Base-by-base conservation (phyloP, 2,329 filamentous ascomycete genomes). In the Phialophora tarda region DNA sequence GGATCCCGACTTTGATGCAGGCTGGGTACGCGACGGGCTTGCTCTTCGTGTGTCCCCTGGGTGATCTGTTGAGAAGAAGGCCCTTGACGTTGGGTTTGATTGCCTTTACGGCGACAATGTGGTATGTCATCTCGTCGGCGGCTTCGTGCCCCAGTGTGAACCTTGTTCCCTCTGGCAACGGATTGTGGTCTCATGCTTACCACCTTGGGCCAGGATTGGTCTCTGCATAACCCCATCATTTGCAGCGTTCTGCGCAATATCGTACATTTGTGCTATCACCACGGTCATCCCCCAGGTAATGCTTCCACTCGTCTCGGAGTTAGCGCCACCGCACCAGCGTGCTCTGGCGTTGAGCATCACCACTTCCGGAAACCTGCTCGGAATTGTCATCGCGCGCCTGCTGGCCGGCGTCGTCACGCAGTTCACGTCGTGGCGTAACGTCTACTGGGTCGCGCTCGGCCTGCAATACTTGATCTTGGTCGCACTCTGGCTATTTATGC, bases 221-320 rank as follows among this genome's bases (percentile, higher is more conserved):
- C 82, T 93, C 5, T 93, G 90, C 68, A 74, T 92, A 0, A 94
- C 91, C 0, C 79, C 79, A 2, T 84, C 83, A 2, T 89, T 93
- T 70, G 74, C 79, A 0, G 82, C 84, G 6, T 94, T 95, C 76
- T 83, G 86, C 0, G 87, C 83, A 1, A 81, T 94, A 21, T 91
- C 89, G 4, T 94, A 91, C 77, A 78, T 94, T 62, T 87, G 86
- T 11, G 88, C 89, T n/a, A 78, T 90, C n/a, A 89, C 89, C 1
- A 95, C 91, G 0, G 91, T 94, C 1, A 94, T 91, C 2, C 91
- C 91, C 12, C 88, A 90, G 76, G 80, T 90, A 62, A 92, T 95
- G 90, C 87, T 95, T 17, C 91, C 91, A 0, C 81, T 95, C 0
- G 90, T 93, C 0, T 90, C 91, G 1, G 91, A 94, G 73, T 87